Percentiles rank a stretch among this genome's conserved stretches.
Evolutionary conservation across 2,329 filamentous ascomycete genomes (phyloP).

Genomic region (Aspergillus sp.): DNA sequence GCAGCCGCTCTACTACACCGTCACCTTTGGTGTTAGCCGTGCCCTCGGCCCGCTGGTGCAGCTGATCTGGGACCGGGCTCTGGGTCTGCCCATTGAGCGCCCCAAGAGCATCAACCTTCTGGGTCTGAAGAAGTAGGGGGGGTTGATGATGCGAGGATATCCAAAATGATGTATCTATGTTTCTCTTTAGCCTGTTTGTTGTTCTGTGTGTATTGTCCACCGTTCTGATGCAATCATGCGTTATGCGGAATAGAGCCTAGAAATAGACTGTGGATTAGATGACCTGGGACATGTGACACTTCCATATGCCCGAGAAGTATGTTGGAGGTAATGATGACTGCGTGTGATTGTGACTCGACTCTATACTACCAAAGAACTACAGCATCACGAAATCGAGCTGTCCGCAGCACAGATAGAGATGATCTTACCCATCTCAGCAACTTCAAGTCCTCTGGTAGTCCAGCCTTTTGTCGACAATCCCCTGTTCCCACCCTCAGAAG

Average conservation of each 20-base stretch:
- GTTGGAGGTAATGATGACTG: too few species aligned
- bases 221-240: background rate
- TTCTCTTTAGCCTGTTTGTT: background rate
- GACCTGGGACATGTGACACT: too few species aligned
- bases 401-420: too few species aligned
- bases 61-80: slow-evolving; percentile 90
- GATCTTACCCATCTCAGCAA: too few species aligned
- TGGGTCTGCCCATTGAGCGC: slow-evolving; percentile 93
- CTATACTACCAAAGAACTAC: too few species aligned
- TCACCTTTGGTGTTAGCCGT: slow-evolving; percentile 66
- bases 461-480: too few species aligned
- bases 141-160: background rate
- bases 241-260: background rate
- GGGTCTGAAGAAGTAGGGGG: slow-evolving; percentile 68
- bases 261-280: background rate
- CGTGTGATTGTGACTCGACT: too few species aligned
- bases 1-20: slow-evolving; percentile 91
- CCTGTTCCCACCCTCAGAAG: too few species aligned
- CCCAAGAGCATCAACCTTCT: slow-evolving; percentile 96
- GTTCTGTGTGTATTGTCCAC: background rate
- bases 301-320: too few species aligned
- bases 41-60: slow-evolving; percentile 86
- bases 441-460: too few species aligned
- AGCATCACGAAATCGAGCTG: too few species aligned
- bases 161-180: slow-evolving; percentile 1